Base-by-base conservation (phyloP, 2,329 filamentous ascomycete species). In the Mollisiaceae sp. region DNA sequence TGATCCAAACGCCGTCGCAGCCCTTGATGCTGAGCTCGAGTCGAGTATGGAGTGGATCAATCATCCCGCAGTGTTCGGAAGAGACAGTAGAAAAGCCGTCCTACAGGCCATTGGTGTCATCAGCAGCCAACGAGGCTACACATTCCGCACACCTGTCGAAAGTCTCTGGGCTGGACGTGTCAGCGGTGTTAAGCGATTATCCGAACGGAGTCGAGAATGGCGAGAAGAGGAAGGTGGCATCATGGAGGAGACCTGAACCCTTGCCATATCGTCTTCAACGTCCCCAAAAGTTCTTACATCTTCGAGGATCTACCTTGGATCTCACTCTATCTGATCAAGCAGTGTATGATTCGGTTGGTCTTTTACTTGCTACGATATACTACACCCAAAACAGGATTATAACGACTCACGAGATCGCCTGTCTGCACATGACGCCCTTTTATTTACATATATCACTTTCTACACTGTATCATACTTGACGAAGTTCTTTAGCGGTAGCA, bases 101-200 rank as follows among this genome's bases (percentile, higher is more conserved):
- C 83, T 99, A 27, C 95, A 99, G 78, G 93, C 94, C 18, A 98
- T 99, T 71, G 94, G 95, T 8, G 94, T 98, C 67, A 97, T 99
- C 72, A 95, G 92, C 75, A 96, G 92, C 8, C 95, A 99, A 79
- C 87, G 95, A 56, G 94, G 91, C 12, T 97, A 94, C 76, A 98
- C 95, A 0, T 97, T 94, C 85, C 89, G 94, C 60, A 95, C 94
- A 1, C 89, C 93, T 0, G 91, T 94, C 6, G 95, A 99, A 81
- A 87, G 88, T 38, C 85, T 98, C 36, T 98, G 94, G 93, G 93
- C 95, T 1, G 86, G 86, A 47, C 87, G 95, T 43, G 90, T 98
- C 22, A 80, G 84, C 15, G 95, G 95, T 27, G 88, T 98, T 69
- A 93, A 91, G 79, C 85, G 87, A 66, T 80, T 98, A 69, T 92